Evolutionary conservation across 2,329 filamentous ascomycete species (phyloP), one percentile per base, ranked within the genome.

Genomic region (Aspergillus chevalieri): DNA sequence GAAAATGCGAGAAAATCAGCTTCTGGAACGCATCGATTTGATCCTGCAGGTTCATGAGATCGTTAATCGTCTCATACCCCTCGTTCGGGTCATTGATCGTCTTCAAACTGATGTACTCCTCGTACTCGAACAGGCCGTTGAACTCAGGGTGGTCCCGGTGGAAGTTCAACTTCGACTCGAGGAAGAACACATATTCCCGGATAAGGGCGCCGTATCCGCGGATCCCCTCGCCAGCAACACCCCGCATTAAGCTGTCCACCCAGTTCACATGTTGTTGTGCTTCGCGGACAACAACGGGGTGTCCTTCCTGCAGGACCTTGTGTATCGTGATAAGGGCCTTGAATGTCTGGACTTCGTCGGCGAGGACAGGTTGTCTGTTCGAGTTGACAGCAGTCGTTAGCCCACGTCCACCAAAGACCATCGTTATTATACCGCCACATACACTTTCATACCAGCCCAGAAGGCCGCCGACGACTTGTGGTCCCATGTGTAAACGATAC

Each of bases 11-110:
- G 73, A 97, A 98, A 64, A 97, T 93, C 57, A 98, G 79, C 74
- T 97, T 98, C 70, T 98, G 93, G 74, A 98, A 97, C 58, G 89
- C 86, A 71, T 98, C 93, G 60, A 98, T 98, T 77, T 95, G 92
- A 70, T 98, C 93, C 68, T 98, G 93, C 51, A 98, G 78, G 7
- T 85, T 86, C 91, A 97, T 96, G 48, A 98, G 80, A 70, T 98
- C 93, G 58, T 86, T 88, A 61, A 98, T 97, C 21, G 92, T 96
- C 77, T 98, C 93, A 67, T 86, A 86, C 34, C 77, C 93, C 74
- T 98, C 93, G 65, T 98, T 97, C 3, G 93, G 93, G 70, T 98
- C 93, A 69, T 97, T 96, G 75, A 95, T 97, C 24, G 90, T 89
- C 76, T 95, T 97, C 67, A 98, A 78, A 66, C 90, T 95, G 68